Conservation (phyloP, 2,329 filamentous ascomycete species). For the Paramyrothecium sp. region DNA sequence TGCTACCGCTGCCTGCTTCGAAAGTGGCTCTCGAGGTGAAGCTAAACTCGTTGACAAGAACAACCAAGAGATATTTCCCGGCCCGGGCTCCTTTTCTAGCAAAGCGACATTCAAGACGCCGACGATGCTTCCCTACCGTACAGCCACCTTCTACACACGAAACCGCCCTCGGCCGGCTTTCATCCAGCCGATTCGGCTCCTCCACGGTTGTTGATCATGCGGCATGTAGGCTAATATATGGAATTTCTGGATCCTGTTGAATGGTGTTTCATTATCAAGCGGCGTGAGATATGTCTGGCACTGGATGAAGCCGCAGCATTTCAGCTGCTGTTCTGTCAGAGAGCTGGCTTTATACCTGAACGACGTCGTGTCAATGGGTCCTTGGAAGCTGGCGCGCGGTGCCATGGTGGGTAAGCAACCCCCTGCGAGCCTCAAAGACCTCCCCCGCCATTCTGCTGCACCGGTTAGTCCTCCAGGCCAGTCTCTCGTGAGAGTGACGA, state of each 20-base stretch:
- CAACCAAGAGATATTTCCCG: no score
- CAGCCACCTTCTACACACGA: conserved; percentile 6
- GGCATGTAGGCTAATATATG: conserved; percentile 11
- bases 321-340: conserved; percentile 5
- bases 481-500: not conserved
- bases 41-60: no score
- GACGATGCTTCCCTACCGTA: conserved; percentile 8
- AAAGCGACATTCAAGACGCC: conserved; percentile 6
- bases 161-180: conserved; percentile 8
- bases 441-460: conserved; percentile 1
- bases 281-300: conserved; percentile 5
- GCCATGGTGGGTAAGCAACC: conserved; percentile 1
- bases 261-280: conserved; percentile 4
- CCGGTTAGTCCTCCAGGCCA: conserved; percentile 1
- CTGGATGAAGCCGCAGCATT: conserved; percentile 9
- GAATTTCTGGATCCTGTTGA: conserved; percentile 7
- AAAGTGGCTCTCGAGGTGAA: no score
- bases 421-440: conserved; percentile 2
- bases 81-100: no score
- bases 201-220: conserved; percentile 9
- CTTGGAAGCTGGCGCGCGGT: no score
- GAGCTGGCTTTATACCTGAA: conserved; percentile 5
- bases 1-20: conserved; percentile 4
- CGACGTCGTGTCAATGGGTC: conserved; percentile 7
- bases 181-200: conserved; percentile 4